These are phyloP conservation scores for Diversispora epigaea DNA, from an alignment of 192 early-diverging fungal species.

Conservation along the genomic window DNA sequence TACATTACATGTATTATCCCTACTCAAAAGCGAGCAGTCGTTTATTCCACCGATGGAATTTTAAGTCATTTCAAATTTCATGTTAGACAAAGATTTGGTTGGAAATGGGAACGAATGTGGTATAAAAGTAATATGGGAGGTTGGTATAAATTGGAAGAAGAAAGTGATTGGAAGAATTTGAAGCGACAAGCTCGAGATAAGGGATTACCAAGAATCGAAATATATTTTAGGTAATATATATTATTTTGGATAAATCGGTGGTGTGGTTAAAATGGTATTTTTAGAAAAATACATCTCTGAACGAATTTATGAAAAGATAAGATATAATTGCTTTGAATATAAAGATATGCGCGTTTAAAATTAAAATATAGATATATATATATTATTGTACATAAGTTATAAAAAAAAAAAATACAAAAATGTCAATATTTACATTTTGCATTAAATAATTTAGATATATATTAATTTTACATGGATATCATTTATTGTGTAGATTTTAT, in stretches of 20 bases:
- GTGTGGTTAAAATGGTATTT: too few species aligned
- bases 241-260: background rate
- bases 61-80: conserved; percentile 17
- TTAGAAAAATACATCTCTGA: too few species aligned
- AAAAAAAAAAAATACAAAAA: too few species aligned
- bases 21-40: conserved; percentile 9
- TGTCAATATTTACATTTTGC: too few species aligned
- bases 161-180: background rate
- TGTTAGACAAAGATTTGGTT: background rate
- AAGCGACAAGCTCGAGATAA: background rate
- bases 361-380: too few species aligned
- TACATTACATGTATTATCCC: background rate
- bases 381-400: too few species aligned
- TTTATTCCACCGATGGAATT: background rate
- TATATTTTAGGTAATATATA: conserved; percentile 2
- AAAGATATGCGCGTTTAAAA: too few species aligned
- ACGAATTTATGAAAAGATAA: too few species aligned
- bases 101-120: conserved; percentile 23
- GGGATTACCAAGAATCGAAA: background rate
- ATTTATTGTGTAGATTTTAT: too few species aligned
- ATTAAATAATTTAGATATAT: too few species aligned
- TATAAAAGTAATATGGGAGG: background rate
- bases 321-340: too few species aligned
- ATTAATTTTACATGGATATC: too few species aligned
- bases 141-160: background rate